These are phyloP conservation scores for Nannizziopsis arthrosporioides DNA, from an alignment of 2,329 filamentous ascomycete genomes.

Conservation along the genomic window DNA sequence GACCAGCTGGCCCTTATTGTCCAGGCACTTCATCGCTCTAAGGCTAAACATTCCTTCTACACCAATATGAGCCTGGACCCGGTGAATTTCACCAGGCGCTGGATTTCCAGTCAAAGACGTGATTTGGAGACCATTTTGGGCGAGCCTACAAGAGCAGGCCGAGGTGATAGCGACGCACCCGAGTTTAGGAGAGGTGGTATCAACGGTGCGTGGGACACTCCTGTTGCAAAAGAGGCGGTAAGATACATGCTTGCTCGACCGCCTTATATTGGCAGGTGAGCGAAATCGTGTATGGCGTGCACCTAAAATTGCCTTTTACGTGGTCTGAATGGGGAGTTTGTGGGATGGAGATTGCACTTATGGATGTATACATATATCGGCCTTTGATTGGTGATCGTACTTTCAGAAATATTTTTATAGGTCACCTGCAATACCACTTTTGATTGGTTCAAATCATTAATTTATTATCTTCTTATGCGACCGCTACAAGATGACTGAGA, in stretches of 20 bases:
- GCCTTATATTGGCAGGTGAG: slow-evolving; percentile 18
- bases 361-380: too few relatives aligned
- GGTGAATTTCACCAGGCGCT: slow-evolving; percentile 69
- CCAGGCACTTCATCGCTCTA: slow-evolving; percentile 70
- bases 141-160: slow-evolving; percentile 53
- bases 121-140: slow-evolving; percentile 82
- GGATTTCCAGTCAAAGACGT: slow-evolving; percentile 82
- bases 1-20: slow-evolving; percentile 75
- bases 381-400: too few relatives aligned
- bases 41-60: slow-evolving; percentile 84
- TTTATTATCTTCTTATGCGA: too few relatives aligned
- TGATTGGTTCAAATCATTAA: too few relatives aligned
- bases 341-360: too few relatives aligned
- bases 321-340: too few relatives aligned
- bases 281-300: not conserved
- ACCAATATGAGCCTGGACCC: slow-evolving; percentile 68
- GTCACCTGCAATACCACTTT: too few relatives aligned
- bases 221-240: slow-evolving; percentile 51
- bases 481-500: too few relatives aligned
- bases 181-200: slow-evolving; percentile 41
- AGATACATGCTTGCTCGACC: slow-evolving; percentile 48
- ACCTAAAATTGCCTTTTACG: too few relatives aligned
- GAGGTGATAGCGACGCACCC: slow-evolving; percentile 43
- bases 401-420: too few relatives aligned
- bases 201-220: slow-evolving; percentile 52